Conservation (phyloP, 495 filamentous ascomycete genomes). For the Penicillium mononematosum region DNA sequence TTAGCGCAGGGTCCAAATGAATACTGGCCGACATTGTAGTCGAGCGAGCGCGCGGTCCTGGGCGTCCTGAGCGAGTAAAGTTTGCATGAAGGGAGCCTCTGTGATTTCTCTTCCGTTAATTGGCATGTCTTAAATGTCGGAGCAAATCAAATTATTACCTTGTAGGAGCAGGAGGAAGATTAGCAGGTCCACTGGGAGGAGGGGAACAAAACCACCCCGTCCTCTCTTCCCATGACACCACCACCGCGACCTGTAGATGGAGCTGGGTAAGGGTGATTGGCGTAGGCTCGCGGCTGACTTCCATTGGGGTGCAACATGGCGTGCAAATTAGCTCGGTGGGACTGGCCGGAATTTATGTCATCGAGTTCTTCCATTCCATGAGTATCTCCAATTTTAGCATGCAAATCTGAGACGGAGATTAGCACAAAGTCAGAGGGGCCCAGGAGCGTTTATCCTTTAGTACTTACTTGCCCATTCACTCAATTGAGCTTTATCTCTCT, state of each 20-base stretch:
- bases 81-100: background rate
- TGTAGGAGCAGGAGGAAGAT: background rate
- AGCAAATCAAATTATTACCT: background rate
- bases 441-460: background rate
- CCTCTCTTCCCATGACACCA: conserved; percentile 19
- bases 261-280: background rate
- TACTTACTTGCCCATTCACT: conserved; percentile 35
- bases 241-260: conserved; percentile 21
- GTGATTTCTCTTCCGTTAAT: background rate
- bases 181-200: background rate
- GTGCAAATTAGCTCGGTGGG: conserved; percentile 31
- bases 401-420: conserved; percentile 23
- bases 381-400: conserved; percentile 29
- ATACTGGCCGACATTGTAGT: background rate
- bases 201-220: background rate
- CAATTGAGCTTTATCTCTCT: conserved; percentile 20
- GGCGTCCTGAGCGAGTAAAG: background rate
- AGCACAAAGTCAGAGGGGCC: background rate
- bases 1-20: conserved; percentile 26
- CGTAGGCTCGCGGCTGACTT: background rate
- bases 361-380: conserved; percentile 31
- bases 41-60: background rate
- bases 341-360: conserved; percentile 36
- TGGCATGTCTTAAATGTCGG: background rate
- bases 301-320: conserved; percentile 14